Evolutionary conservation across 1,139 yeast genomes (phyloP), one percentile per base, ranked within the genome.

Genomic region (Maudiozyma humilis): DNA sequence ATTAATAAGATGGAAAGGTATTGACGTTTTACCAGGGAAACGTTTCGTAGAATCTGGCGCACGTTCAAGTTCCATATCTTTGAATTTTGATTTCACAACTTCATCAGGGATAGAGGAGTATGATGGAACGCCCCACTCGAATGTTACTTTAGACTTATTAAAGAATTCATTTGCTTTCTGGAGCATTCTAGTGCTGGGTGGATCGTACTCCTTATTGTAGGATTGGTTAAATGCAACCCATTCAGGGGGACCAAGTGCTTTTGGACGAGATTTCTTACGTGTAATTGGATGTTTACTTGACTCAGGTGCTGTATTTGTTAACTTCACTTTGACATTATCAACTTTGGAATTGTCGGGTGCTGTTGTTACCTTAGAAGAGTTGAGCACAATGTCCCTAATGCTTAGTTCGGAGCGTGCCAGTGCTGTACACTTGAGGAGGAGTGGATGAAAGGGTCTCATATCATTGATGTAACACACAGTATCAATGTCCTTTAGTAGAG

Each of bases 21-120:
- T 52, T 15, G 47, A 44, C 1, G 61, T 57, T 36, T 51, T 55
- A 2, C 60, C 59, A 2, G 48, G 53, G 42, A 43, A 52, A 41
- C 36, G 23, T 18, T 48, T 48, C 5, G 42, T 14, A 4, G 32
- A 10, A 27, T 31, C 23, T 25, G 10, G 17, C 14, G 33, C 14
- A 30, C 29, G n/a, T 25, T 45, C 40, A 19, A 32, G 29, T 29
- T 33, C 46, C 18, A 14, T 36, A 4, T 25, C 39, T 31, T 45
- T 4, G 2, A 41, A 45, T 59, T 65, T 55, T 2, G 57, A 50
- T 40, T 70, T 63, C 36, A 69, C 68, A 46, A 67, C 68, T 39
- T 79, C 76, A 41, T 79, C 82, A 0, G 87, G 87, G 10, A 82
- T 75, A 20, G 76, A 74, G 8, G 64, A 51, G 49, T 73, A 78